Percentiles rank a stretch among this genome's conserved stretches.
These are phyloP conservation scores for Soucietia sequanensis DNA, from an alignment of 805 yeast genomes.

Conservation along the genomic window DNA sequence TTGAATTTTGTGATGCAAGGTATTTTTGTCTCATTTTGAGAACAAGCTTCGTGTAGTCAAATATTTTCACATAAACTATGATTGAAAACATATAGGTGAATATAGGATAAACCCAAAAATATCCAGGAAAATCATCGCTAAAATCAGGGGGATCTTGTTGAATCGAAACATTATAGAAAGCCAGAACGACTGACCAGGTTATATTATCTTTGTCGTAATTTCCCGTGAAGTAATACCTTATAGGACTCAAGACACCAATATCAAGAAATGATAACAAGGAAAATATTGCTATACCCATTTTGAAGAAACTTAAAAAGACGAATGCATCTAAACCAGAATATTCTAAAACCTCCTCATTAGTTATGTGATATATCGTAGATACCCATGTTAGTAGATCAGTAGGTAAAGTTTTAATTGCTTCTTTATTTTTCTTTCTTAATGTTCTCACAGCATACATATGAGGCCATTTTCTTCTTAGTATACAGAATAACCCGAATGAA, in stretches of 20 bases:
- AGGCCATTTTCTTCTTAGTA: conserved; percentile 53
- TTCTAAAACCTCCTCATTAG: conserved; percentile 76
- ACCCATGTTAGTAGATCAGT: conserved; percentile 73
- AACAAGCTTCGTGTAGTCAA: conserved; percentile 47
- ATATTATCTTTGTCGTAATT: conserved; percentile 42
- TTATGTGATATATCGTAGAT: conserved; percentile 55
- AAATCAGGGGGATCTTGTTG: conserved; percentile 22
- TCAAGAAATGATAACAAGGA: conserved; percentile 63
- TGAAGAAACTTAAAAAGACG: conserved; percentile 42
- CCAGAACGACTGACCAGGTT: conserved; percentile 8
- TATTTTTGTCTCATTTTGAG: conserved; percentile 55
- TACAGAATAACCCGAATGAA: conserved; percentile 49
- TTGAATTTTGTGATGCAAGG: conserved; percentile 57
- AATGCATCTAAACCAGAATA: conserved; percentile 93
- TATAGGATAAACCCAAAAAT: conserved; percentile 51
- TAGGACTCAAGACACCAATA: conserved; percentile 34
- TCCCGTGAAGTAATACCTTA: conserved; percentile 40
- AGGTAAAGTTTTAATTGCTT: conserved; percentile 43
- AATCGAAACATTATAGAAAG: conserved; percentile 1
- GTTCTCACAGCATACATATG: conserved; percentile 57
- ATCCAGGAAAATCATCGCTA: conserved; percentile 38
- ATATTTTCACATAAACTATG: conserved; percentile 45
- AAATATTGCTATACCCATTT: conserved; percentile 73
- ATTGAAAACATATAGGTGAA: conserved; percentile 56
- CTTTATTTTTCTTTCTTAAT: conserved; percentile 39